phyloP scores from a whole-genome alignment of 495 filamentous ascomycete genomes.

The Darksidea phi region DNA sequence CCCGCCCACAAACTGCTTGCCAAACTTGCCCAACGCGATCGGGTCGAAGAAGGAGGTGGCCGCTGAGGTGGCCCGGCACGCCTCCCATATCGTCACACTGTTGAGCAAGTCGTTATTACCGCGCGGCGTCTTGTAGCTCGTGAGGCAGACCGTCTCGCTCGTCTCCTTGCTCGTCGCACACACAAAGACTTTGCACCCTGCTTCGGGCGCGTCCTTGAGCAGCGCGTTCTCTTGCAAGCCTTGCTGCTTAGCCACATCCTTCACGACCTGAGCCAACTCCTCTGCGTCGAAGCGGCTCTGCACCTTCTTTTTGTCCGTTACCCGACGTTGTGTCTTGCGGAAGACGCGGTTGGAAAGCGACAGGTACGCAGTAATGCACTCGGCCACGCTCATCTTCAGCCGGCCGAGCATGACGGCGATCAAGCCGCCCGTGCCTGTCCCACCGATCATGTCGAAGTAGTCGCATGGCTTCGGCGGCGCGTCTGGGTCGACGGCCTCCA shows the following conservation, averaged over 20 bases:
- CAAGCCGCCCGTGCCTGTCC: slow-evolving; percentile 30
- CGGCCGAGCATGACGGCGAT: slow-evolving; percentile 37
- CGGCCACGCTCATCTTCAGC: slow-evolving; percentile 29
- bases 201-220: slow-evolving; percentile 23
- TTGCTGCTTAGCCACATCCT: slow-evolving; percentile 39
- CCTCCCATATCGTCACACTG: slow-evolving; percentile 50
- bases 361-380: slow-evolving; percentile 25
- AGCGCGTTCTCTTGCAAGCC: slow-evolving; percentile 21
- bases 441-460: slow-evolving; percentile 34
- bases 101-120: slow-evolving; percentile 45
- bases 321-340: slow-evolving; percentile 40
- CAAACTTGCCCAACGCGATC: slow-evolving; percentile 40
- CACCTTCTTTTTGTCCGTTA: slow-evolving; percentile 37
- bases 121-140: slow-evolving; percentile 47
- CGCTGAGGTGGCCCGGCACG: slow-evolving; percentile 32
- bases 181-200: slow-evolving; percentile 46
- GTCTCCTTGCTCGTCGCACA: slow-evolving; percentile 49
- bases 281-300: slow-evolving; percentile 44
- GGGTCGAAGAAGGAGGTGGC: slow-evolving; percentile 29
- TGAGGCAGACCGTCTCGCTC: slow-evolving; percentile 46
- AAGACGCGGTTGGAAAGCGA: slow-evolving; percentile 21
- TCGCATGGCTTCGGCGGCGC: slow-evolving; percentile 33
- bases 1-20: slow-evolving; percentile 38
- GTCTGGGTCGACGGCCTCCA: slow-evolving; percentile 27
- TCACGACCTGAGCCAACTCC: slow-evolving; percentile 47